Evolutionary conservation across 331 rosid genomes (phyloP).

Genomic region (Malus hybrid): DNA sequence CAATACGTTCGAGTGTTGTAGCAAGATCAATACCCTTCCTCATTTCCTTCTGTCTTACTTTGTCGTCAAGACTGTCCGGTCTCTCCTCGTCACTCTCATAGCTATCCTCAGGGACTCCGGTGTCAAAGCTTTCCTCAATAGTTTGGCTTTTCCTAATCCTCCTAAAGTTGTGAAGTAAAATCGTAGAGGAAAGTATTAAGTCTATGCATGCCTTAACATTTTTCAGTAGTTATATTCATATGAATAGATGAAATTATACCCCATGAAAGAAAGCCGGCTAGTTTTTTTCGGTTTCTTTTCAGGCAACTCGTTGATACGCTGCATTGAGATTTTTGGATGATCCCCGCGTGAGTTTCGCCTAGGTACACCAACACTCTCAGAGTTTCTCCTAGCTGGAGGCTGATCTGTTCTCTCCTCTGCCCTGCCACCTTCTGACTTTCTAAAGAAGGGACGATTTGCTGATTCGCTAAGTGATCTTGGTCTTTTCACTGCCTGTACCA

Average conservation of each 20-base stretch:
- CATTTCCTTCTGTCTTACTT: slow-evolving; percentile 64
- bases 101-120: slow-evolving; percentile 24
- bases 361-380: slow-evolving; percentile 49
- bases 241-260: slow-evolving; percentile 34
- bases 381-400: slow-evolving; percentile 44
- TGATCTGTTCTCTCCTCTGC: slow-evolving; percentile 25
- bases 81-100: slow-evolving; percentile 52
- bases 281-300: slow-evolving; percentile 58
- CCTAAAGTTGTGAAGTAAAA: slow-evolving; percentile 27
- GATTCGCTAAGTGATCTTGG: slow-evolving; percentile 90
- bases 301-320: slow-evolving; percentile 60
- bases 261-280: slow-evolving; percentile 70
- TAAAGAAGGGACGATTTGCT: slow-evolving; percentile 39
- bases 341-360: slow-evolving; percentile 41
- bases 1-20: slow-evolving; percentile 97
- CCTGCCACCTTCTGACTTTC: slow-evolving; percentile 42
- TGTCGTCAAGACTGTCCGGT: slow-evolving; percentile 48
- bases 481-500: slow-evolving; percentile 69
- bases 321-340: slow-evolving; percentile 40
- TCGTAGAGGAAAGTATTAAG: not conserved
- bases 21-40: slow-evolving; percentile 97
- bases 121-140: slow-evolving; percentile 28
- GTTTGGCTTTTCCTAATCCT: slow-evolving; percentile 44
- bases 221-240: too few relatives aligned
- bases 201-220: too few relatives aligned